Evolutionary conservation across 352 stramenopile genomes (phyloP).

Genomic region (Pseudoperonospora humuli): DNA sequence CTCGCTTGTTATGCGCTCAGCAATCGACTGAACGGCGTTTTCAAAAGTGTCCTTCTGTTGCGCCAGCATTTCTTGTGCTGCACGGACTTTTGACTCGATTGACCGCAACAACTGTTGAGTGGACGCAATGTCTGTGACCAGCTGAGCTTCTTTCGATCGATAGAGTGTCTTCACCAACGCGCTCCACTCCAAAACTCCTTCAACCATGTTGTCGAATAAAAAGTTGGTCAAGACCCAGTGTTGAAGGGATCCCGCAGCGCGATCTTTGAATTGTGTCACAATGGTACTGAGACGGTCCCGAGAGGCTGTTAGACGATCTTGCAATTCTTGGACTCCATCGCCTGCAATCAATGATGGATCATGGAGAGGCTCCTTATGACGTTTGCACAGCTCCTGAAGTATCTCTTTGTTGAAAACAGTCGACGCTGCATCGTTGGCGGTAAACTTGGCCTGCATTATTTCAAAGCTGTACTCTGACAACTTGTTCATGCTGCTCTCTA

Average conservation of each 20-base stretch:
- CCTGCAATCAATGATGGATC: constrained; percentile 5
- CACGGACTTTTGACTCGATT: constrained; percentile 52
- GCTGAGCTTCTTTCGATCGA: constrained; percentile 32
- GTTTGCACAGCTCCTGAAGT: constrained; percentile 34
- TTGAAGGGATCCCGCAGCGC: constrained; percentile 23
- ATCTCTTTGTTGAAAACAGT: constrained; percentile 38
- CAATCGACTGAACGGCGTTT: constrained; percentile 42
- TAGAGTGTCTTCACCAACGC: constrained; percentile 40
- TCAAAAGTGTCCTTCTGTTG: constrained; percentile 65
- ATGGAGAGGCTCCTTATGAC: constrained; percentile 6
- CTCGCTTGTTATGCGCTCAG: constrained; percentile 45
- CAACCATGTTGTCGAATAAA: constrained; percentile 39
- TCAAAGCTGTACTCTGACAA: constrained; percentile 46
- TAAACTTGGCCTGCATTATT: constrained; percentile 22
- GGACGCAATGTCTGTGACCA: constrained; percentile 29
- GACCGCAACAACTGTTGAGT: constrained; percentile 39
- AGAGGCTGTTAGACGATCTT: constrained; percentile 29
- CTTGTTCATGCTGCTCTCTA: constrained; percentile 35
- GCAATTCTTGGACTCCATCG: constrained; percentile 31
- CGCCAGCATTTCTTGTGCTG: constrained; percentile 42
- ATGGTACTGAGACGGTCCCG: constrained; percentile 26
- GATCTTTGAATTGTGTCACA: constrained; percentile 40
- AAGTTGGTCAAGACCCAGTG: constrained; percentile 34
- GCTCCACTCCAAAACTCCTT: constrained; percentile 52
- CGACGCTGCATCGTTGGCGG: constrained; percentile 30